phyloP scores from a whole-genome alignment of 2,329 filamentous ascomycete species.

The Apiospora phragmitis region DNA sequence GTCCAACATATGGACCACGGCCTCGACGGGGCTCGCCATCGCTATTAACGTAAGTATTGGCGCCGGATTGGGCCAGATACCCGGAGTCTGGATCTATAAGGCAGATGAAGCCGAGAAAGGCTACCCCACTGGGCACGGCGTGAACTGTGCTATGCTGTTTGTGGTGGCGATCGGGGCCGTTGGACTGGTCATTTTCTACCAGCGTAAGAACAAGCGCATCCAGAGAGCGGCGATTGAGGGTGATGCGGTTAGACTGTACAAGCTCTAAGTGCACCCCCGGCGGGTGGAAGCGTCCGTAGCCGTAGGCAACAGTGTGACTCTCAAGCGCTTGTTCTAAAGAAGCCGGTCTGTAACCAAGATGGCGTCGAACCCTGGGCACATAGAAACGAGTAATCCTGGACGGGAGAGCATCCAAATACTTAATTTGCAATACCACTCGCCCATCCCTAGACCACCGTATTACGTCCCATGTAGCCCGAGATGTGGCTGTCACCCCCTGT shows the following conservation, averaged over 20 bases:
- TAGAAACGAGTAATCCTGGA: background rate
- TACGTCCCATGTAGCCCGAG: background rate
- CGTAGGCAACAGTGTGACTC: background rate
- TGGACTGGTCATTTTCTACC: slow-evolving; percentile 55
- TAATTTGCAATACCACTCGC: background rate
- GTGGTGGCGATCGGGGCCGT: slow-evolving; percentile 56
- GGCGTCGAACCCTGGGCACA: background rate
- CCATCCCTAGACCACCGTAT: background rate
- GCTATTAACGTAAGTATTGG: slow-evolving; percentile 67
- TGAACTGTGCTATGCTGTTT: slow-evolving; percentile 61
- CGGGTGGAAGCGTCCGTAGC: no score
- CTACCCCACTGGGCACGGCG: slow-evolving; percentile 70
- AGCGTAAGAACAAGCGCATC: slow-evolving; percentile 41
- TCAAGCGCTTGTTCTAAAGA: background rate
- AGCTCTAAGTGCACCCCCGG: slow-evolving; percentile 23
- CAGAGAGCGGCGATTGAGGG: slow-evolving; percentile 30
- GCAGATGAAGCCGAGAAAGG: slow-evolving; percentile 56
- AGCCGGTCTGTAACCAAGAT: background rate
- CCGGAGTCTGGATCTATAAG: slow-evolving; percentile 73
- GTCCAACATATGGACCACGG: slow-evolving; percentile 64
- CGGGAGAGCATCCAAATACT: background rate
- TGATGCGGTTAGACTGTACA: slow-evolving; percentile 40
- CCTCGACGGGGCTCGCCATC: slow-evolving; percentile 65
- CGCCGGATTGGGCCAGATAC: slow-evolving; percentile 67
- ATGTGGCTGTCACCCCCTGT: background rate